Evolutionary conservation across 192 early-diverging fungal genomes (phyloP).

Genomic region (Backusella psychrophila): DNA sequence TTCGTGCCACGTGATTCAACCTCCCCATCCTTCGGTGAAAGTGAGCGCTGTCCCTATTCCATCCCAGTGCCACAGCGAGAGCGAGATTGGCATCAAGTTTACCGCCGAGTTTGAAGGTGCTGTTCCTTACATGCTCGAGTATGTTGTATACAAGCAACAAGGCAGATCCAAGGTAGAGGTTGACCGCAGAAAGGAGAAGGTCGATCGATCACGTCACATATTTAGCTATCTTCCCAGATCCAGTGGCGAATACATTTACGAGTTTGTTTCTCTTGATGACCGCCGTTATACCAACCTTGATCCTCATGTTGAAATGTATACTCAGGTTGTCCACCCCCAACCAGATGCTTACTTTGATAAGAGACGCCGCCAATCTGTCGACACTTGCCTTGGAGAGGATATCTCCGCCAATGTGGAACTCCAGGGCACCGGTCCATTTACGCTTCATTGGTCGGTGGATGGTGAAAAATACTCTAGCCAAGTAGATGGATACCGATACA

Average conservation of each 20-base stretch:
- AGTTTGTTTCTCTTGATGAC: slow-evolving; percentile 32
- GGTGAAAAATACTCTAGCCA: slow-evolving; percentile 26
- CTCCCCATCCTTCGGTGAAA: slow-evolving; percentile 24
- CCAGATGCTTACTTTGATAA: slow-evolving; percentile 35
- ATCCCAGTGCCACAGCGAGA: slow-evolving; percentile 32
- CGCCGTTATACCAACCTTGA: slow-evolving; percentile 24
- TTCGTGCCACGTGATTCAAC: slow-evolving; percentile 36
- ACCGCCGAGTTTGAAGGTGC: slow-evolving; percentile 30
- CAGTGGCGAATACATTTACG: slow-evolving; percentile 38
- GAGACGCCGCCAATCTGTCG: not conserved
- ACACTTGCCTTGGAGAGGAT: slow-evolving; percentile 40
- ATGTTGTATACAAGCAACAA: slow-evolving; percentile 18
- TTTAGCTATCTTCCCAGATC: slow-evolving; percentile 29
- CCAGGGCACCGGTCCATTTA: slow-evolving; percentile 37
- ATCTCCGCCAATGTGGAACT: slow-evolving; percentile 35
- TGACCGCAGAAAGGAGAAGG: not conserved
- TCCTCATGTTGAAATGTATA: slow-evolving; percentile 10
- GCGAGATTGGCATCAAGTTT: slow-evolving; percentile 37
- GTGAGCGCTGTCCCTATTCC: slow-evolving; percentile 28
- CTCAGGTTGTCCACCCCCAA: slow-evolving; percentile 45
- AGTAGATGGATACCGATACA: slow-evolving; percentile 25
- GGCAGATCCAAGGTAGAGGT: slow-evolving; percentile 9
- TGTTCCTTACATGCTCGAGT: slow-evolving; percentile 28
- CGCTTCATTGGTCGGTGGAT: slow-evolving; percentile 31
- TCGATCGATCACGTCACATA: slow-evolving; percentile 31